phyloP scores from a whole-genome alignment of 2,329 filamentous ascomycete genomes.

The Madurella mycetomatis region DNA sequence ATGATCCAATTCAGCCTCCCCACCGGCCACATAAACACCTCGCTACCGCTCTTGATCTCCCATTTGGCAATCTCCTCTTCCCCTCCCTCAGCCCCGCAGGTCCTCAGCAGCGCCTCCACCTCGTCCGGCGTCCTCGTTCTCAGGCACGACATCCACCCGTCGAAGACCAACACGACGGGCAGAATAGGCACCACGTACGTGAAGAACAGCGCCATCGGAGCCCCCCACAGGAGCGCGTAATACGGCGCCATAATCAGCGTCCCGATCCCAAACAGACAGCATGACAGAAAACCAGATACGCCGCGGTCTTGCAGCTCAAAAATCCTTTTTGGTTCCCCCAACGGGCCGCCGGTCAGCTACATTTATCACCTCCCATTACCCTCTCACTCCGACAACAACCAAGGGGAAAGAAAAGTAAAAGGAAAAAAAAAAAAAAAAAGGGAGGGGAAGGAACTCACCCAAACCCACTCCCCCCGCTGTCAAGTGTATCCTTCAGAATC shows the following conservation, averaged over 20 bases:
- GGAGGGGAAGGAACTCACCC: slow-evolving; percentile 36
- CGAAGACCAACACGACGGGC: slow-evolving; percentile 63
- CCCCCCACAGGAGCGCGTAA: slow-evolving; percentile 49
- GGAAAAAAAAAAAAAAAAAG: background rate
- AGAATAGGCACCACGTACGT: slow-evolving; percentile 63
- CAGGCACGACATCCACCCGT: slow-evolving; percentile 64
- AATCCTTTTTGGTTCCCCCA: slow-evolving; percentile 40
- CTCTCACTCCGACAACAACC: too few species aligned
- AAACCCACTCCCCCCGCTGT: slow-evolving; percentile 59
- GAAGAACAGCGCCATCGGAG: slow-evolving; percentile 56
- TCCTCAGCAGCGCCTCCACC: slow-evolving; percentile 54
- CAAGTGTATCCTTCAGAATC: slow-evolving; percentile 61
- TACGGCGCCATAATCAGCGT: slow-evolving; percentile 49
- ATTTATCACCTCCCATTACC: background rate
- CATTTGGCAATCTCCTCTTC: slow-evolving; percentile 36
- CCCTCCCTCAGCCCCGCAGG: slow-evolving; percentile 41
- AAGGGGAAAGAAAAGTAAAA: background rate
- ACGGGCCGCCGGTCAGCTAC: background rate
- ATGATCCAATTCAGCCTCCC: slow-evolving; percentile 51
- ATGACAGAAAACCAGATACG: slow-evolving; percentile 49
- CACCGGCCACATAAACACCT: slow-evolving; percentile 46
- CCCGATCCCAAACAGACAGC: slow-evolving; percentile 49
- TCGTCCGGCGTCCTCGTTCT: slow-evolving; percentile 64
- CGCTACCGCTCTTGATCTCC: slow-evolving; percentile 45
- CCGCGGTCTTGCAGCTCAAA: slow-evolving; percentile 70